phyloP scores from a whole-genome alignment of 2,329 filamentous ascomycete species.

The Talaromyces albobiverticillius region DNA sequence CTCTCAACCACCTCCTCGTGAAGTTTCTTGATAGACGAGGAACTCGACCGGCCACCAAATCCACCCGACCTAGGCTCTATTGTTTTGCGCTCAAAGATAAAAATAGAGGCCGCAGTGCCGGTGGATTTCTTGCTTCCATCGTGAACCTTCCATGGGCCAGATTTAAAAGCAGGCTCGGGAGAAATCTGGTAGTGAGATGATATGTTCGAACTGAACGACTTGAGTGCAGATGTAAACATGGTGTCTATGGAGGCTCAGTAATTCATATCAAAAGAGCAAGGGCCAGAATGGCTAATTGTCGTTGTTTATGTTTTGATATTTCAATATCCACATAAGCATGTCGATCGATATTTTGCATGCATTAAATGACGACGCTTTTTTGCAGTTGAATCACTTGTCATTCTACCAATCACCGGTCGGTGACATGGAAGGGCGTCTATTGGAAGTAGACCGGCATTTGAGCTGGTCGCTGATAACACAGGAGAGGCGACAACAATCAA shows the following conservation, averaged over 20 bases:
- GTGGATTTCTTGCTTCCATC: constrained; percentile 97
- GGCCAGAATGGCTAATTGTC: background rate
- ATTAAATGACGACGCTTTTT: background rate
- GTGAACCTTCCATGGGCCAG: constrained; percentile 96
- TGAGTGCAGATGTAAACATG: constrained; percentile 93
- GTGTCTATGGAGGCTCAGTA: constrained; percentile 25
- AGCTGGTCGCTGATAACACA: background rate
- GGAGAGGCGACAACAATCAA: background rate
- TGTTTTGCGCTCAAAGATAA: constrained; percentile 88
- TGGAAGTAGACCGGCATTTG: background rate
- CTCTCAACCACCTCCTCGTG: constrained; percentile 89
- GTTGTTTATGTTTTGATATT: background rate
- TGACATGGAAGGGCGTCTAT: background rate
- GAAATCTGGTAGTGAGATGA: constrained; percentile 85
- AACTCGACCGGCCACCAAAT: constrained; percentile 59
- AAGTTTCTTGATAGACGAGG: constrained; percentile 70
- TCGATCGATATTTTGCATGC: background rate
- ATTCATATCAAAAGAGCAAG: background rate
- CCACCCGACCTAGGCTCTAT: constrained; percentile 68
- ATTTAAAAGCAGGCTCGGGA: constrained; percentile 69
- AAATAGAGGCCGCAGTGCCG: constrained; percentile 83
- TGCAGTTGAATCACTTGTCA: background rate
- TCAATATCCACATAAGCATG: constrained; percentile 3
- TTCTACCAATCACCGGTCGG: background rate
- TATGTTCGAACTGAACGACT: constrained; percentile 93